Evolutionary conservation across 495 filamentous ascomycete species (phyloP).

Genomic region (Paragyromitra xinjiangensis): DNA sequence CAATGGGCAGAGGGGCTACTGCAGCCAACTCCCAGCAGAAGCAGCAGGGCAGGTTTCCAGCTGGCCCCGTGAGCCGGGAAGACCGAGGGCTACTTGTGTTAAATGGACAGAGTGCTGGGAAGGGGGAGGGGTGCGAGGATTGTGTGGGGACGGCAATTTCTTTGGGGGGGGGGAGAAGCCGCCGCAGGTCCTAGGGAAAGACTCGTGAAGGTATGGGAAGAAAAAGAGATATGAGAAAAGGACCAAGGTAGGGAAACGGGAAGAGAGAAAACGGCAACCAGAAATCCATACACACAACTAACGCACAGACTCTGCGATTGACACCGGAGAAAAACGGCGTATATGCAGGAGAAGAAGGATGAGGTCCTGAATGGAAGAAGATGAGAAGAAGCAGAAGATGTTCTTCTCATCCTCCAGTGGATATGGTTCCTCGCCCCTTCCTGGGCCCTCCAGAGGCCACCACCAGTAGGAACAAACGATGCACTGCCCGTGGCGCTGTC

Average conservation of each 20-base stretch:
- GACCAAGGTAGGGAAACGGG: conserved; percentile 7
- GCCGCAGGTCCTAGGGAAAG: conserved; percentile 32
- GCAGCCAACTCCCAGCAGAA: conserved; percentile 46
- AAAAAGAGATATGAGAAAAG: conserved; percentile 17
- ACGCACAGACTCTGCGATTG: conserved; percentile 44
- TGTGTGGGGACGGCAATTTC: conserved; percentile 47
- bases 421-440: conserved; percentile 6
- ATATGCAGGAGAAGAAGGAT: conserved; percentile 47
- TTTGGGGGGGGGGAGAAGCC: conserved; percentile 32
- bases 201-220: conserved; percentile 25
- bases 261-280: conserved; percentile 15
- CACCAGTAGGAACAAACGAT: conserved; percentile 15
- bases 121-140: conserved; percentile 38
- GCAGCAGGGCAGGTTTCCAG: conserved; percentile 47
- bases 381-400: conserved; percentile 31
- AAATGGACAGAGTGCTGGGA: conserved; percentile 50
- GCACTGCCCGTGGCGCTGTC: conserved; percentile 45
- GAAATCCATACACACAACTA: conserved; percentile 32
- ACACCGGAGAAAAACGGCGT: conserved; percentile 51
- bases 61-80: conserved; percentile 56
- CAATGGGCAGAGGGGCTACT: conserved; percentile 34
- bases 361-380: conserved; percentile 33
- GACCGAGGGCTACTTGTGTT: conserved; percentile 47
- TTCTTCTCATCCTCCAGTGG: conserved; percentile 16
- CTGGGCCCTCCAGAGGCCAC: conserved; percentile 17